Conservation (phyloP, 2,329 filamentous ascomycete species). For the Sporothrix pseudoabietina region DNA sequence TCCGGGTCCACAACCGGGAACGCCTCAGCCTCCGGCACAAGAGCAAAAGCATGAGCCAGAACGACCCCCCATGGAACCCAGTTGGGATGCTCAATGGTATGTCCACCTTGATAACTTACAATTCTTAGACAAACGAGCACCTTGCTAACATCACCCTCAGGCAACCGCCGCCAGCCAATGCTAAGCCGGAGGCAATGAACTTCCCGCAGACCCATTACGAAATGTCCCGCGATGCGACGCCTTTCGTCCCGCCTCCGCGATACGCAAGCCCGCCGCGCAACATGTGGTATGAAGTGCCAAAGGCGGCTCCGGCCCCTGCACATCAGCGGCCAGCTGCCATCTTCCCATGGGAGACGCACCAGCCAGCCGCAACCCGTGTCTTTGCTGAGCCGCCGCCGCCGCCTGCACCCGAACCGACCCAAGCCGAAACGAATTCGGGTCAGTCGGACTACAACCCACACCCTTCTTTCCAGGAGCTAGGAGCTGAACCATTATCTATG, state of each 20-base stretch:
- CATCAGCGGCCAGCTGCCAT: slow-evolving; percentile 65
- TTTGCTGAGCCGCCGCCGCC: slow-evolving; percentile 55
- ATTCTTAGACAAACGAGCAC: not conserved
- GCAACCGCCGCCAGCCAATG: slow-evolving; percentile 64
- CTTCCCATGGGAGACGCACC: slow-evolving; percentile 86
- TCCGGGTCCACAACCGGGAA: slow-evolving; percentile 40
- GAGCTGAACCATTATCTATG: slow-evolving; percentile 42
- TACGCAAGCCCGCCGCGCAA: slow-evolving; percentile 83
- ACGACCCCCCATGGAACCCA: slow-evolving; percentile 40
- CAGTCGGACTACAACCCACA: slow-evolving; percentile 34
- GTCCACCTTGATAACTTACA: slow-evolving; percentile 30
- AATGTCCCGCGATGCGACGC: slow-evolving; percentile 75
- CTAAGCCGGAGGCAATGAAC: slow-evolving; percentile 81
- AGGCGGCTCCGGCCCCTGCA: slow-evolving; percentile 57
- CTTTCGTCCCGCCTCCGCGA: slow-evolving; percentile 73
- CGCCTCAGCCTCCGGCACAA: slow-evolving; percentile 44
- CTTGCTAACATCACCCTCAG: slow-evolving; percentile 45
- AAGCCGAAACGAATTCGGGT: slow-evolving; percentile 36
- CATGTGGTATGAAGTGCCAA: slow-evolving; percentile 86
- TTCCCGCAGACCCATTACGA: slow-evolving; percentile 77
- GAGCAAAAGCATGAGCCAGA: slow-evolving; percentile 42
- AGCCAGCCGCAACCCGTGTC: slow-evolving; percentile 63
- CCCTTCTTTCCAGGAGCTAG: slow-evolving; percentile 33
- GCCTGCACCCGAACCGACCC: slow-evolving; percentile 36
- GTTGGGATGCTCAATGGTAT: slow-evolving; percentile 60